Percentiles rank a stretch among this genome's conserved stretches.
These are phyloP conservation scores for Komagataella phaffii DNA, from an alignment of 805 yeast species.

Conservation along the genomic window DNA sequence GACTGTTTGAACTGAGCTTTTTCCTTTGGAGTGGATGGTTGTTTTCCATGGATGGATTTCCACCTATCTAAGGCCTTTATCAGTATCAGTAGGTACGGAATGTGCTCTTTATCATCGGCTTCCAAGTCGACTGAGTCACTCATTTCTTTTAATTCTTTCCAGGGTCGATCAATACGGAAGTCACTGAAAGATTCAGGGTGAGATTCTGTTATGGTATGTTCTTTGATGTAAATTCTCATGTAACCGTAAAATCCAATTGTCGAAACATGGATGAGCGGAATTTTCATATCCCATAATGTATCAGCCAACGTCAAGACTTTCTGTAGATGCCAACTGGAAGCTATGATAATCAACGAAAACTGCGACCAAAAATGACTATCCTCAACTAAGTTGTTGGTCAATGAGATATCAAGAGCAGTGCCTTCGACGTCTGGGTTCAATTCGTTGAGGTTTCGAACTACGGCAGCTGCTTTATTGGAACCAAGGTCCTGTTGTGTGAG, in stretches of 20 bases:
- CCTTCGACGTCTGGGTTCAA: slow-evolving; percentile 49
- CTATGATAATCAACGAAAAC: slow-evolving; percentile 34
- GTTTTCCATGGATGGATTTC: slow-evolving; percentile 10
- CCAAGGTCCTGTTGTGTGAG: slow-evolving; percentile 31
- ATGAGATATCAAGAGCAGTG: slow-evolving; percentile 7
- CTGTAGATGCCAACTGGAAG: slow-evolving; percentile 4
- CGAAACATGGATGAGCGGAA: slow-evolving; percentile 41
- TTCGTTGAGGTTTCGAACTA: slow-evolving; percentile 30
- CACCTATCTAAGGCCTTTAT: slow-evolving; percentile 38
- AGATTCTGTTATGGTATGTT: slow-evolving; percentile 61
- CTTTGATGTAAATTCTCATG: slow-evolving; percentile 35
- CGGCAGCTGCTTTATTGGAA: slow-evolving; percentile 21
- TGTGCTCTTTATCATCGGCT: slow-evolving; percentile 35
- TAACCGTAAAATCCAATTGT: slow-evolving; percentile 57
- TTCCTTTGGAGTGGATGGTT: slow-evolving; percentile 10
- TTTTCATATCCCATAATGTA: slow-evolving; percentile 24
- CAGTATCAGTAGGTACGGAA: slow-evolving; percentile 58
- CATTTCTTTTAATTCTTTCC: slow-evolving; percentile 49
- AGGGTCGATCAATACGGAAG: slow-evolving; percentile 52
- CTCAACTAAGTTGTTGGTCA: slow-evolving; percentile 5
- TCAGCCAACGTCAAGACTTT: slow-evolving; percentile 21
- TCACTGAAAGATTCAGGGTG: slow-evolving; percentile 55
- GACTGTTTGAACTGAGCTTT: slow-evolving; percentile 22
- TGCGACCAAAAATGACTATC: slow-evolving; percentile 26
- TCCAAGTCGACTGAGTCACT: slow-evolving; percentile 37